These are phyloP conservation scores for Eimeria brunetti DNA, from an alignment of 169 alveolate genomes.

Conservation along the genomic window DNA sequence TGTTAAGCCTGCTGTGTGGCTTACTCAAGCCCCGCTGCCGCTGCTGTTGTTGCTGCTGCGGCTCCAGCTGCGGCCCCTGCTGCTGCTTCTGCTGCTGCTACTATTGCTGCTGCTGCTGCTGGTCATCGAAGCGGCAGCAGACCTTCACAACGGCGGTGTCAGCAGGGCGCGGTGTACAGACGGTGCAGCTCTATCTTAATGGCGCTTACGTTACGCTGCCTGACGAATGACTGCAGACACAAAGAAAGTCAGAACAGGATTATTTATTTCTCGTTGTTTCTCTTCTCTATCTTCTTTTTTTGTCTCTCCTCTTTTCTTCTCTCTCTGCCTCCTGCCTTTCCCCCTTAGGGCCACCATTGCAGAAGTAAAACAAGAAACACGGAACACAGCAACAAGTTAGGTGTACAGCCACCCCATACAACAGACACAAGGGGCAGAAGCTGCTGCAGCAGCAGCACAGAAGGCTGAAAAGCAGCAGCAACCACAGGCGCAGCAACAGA, in stretches of 20 bases:
- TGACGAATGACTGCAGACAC: slow-evolving; percentile 58
- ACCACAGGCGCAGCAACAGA: not conserved
- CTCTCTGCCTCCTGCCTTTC: not conserved
- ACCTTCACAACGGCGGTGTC: not conserved
- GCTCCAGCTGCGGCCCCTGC: not conserved
- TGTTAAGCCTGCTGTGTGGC: not conserved
- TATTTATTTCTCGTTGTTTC: not conserved
- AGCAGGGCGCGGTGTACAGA: not conserved
- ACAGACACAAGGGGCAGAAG: not conserved
- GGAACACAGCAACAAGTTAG: not conserved
- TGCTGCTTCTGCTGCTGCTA: not conserved
- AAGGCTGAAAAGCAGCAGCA: not conserved
- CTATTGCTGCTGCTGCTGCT: not conserved
- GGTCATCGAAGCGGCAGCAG: too few species aligned
- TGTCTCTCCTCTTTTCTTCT: not conserved
- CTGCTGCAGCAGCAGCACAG: not conserved
- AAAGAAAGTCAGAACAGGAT: not conserved
- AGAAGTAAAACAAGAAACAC: not conserved
- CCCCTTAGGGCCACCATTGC: not conserved
- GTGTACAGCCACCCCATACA: not conserved
- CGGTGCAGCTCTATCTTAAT: slow-evolving; percentile 18
- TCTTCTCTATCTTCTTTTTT: not conserved
- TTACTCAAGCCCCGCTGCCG: not conserved
- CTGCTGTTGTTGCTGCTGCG: too few species aligned
- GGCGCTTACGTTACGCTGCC: slow-evolving; percentile 51